Conservation (phyloP, 164 flowering plant genomes). For the Nymphaea thermarum region DNA sequence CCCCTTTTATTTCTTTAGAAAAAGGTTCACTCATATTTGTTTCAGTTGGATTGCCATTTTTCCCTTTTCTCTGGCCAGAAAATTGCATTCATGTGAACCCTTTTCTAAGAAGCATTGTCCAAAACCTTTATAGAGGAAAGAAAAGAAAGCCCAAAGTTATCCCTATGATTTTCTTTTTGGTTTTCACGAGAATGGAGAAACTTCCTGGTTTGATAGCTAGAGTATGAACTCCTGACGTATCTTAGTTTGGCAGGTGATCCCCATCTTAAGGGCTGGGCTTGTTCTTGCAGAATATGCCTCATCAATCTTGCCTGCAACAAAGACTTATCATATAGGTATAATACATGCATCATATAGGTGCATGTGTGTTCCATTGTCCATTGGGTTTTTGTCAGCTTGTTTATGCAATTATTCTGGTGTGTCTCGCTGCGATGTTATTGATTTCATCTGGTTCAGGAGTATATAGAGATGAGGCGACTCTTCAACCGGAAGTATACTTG, state of each 20-base stretch:
- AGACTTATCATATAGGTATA: conserved; percentile 85
- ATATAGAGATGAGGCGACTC: conserved; percentile 83
- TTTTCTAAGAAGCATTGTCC: too few relatives aligned
- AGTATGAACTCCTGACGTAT: not conserved
- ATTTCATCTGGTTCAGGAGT: conserved; percentile 21
- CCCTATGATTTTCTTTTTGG: too few relatives aligned
- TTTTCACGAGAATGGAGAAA: too few relatives aligned
- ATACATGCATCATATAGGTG: not conserved
- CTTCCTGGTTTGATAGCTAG: too few relatives aligned
- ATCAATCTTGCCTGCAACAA: conserved; percentile 78
- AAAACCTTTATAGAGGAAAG: too few relatives aligned
- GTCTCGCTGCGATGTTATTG: not conserved
- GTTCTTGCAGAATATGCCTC: conserved; percentile 90
- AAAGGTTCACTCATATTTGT: too few relatives aligned
- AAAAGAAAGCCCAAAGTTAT: too few relatives aligned
- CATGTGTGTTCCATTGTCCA: not conserved
- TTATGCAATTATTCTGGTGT: not conserved
- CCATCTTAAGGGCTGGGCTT: conserved; percentile 96
- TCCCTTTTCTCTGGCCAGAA: too few relatives aligned
- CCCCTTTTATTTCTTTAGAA: too few relatives aligned
- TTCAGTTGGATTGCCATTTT: too few relatives aligned
- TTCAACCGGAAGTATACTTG: conserved; percentile 68
- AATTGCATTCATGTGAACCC: too few relatives aligned
- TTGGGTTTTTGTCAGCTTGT: not conserved
- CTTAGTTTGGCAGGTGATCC: conserved; percentile 53